Evolutionary conservation across 164 flowering plant species (phyloP).

Genomic region (Vitis rupestris): DNA sequence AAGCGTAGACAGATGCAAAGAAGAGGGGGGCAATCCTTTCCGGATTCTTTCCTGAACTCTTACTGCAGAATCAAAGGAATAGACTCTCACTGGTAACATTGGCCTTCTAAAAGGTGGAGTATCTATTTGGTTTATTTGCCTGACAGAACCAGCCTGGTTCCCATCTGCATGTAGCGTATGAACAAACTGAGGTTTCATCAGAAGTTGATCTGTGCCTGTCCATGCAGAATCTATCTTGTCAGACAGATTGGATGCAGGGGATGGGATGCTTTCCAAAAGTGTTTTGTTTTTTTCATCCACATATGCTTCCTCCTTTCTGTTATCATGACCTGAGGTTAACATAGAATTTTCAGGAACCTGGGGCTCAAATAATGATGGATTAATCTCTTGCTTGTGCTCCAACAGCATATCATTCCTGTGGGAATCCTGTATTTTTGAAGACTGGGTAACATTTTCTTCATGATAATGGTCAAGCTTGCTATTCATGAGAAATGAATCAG

Average conservation of each 20-base stretch:
- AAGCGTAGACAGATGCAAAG: constrained; percentile 55
- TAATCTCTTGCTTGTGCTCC: constrained; percentile 23
- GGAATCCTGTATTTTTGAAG: constrained; percentile 22
- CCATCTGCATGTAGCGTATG: constrained; percentile 22
- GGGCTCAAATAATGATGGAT: constrained; percentile 18
- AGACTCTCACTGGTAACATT: constrained; percentile 61
- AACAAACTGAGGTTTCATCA: constrained; percentile 22
- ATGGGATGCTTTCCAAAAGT: constrained; percentile 29
- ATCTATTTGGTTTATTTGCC: constrained; percentile 28
- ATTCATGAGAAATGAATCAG: constrained; percentile 26
- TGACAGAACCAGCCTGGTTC: constrained; percentile 22
- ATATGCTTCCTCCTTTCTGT: constrained; percentile 25
- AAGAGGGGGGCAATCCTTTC: constrained; percentile 51
- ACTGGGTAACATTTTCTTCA: constrained; percentile 32
- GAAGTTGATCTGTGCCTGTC: constrained; percentile 63
- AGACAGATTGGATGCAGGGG: constrained; percentile 62
- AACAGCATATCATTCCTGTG: constrained; percentile 13
- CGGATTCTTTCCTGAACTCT: constrained; percentile 56
- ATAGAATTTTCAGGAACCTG: constrained; percentile 19
- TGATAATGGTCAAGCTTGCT: constrained; percentile 19
- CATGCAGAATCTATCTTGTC: constrained; percentile 92
- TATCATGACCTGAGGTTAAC: constrained; percentile 12
- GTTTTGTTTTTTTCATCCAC: constrained; percentile 30
- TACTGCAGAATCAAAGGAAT: constrained; percentile 91
- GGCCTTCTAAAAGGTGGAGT: constrained; percentile 40